phyloP scores from a whole-genome alignment of 208 protist genomes.

The Chromosphaera perkinsii region DNA sequence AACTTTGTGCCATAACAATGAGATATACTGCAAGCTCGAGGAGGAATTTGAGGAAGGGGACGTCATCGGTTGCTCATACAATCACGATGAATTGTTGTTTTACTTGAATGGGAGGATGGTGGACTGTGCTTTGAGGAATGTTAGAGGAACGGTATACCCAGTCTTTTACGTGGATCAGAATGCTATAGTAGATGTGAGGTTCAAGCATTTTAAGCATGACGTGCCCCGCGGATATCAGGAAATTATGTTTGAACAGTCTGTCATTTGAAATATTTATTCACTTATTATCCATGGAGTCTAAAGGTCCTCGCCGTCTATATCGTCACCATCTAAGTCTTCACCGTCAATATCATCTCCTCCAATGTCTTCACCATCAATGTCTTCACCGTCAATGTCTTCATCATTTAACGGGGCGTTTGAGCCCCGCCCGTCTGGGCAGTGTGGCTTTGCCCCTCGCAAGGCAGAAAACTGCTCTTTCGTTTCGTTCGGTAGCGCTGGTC shows the following conservation, averaged over 20 bases:
- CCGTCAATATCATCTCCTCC: too few species aligned
- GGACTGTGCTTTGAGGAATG: slow-evolving; percentile 18
- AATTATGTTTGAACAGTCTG: slow-evolving; percentile 25
- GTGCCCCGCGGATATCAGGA: slow-evolving; percentile 1
- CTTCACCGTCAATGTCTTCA: too few species aligned
- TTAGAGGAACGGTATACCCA: slow-evolving; percentile 23
- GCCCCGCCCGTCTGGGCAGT: too few species aligned
- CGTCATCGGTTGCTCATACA: slow-evolving; percentile 24
- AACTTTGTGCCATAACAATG: slow-evolving; percentile 11
- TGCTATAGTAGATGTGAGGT: slow-evolving; percentile 19
- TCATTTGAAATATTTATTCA: too few species aligned
- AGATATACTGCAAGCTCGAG: slow-evolving; percentile 5
- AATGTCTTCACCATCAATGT: too few species aligned
- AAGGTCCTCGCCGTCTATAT: too few species aligned
- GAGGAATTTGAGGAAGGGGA: slow-evolving; percentile 22
- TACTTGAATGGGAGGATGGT: slow-evolving; percentile 23
- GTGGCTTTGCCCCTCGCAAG: too few species aligned
- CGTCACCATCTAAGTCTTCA: too few species aligned
- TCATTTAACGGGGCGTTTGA: too few species aligned
- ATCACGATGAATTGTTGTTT: slow-evolving; percentile 26
- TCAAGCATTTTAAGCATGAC: slow-evolving; percentile 1
- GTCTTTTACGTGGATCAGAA: slow-evolving; percentile 29
- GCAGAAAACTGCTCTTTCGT: too few species aligned
- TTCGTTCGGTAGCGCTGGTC: too few species aligned
- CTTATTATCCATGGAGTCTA: too few species aligned